phyloP scores from a whole-genome alignment of 176 grass and related monocot species.

The Musa itinerans region DNA sequence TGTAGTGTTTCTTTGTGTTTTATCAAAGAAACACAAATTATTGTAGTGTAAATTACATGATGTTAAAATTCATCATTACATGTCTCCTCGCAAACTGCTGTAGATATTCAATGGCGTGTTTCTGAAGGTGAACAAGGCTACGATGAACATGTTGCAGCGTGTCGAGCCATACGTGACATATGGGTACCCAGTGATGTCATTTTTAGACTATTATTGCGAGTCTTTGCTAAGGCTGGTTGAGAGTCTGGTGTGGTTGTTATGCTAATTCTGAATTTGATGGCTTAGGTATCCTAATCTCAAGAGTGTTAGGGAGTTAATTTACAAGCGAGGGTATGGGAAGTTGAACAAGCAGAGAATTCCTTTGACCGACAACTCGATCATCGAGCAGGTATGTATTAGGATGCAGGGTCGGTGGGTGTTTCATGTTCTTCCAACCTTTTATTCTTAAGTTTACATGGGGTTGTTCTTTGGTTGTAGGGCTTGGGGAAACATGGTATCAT shows the following conservation, averaged over 20 bases:
- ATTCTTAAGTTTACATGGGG: too few relatives aligned
- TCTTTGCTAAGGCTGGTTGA: too few relatives aligned
- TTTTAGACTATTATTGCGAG: too few relatives aligned
- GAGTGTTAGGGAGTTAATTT: background rate
- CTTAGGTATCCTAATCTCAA: constrained; percentile 2
- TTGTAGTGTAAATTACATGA: too few relatives aligned
- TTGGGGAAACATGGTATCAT: background rate
- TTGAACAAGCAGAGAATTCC: constrained; percentile 8
- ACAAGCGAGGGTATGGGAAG: constrained; percentile 1
- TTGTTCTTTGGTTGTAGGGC: background rate
- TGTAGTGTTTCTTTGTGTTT: background rate
- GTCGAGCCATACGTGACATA: background rate
- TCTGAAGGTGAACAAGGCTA: background rate
- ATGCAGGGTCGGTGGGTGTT: background rate
- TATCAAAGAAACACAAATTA: background rate
- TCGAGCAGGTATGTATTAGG: background rate
- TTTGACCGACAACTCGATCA: background rate
- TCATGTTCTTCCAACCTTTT: too few relatives aligned
- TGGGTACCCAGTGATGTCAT: background rate
- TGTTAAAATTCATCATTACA: too few relatives aligned
- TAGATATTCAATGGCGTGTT: background rate
- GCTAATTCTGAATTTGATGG: background rate
- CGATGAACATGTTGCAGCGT: background rate
- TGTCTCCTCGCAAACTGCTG: background rate
- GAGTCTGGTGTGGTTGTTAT: background rate